Base-by-base conservation (phyloP, 2,329 filamentous ascomycete genomes). In the Pleomassaria siparia region DNA sequence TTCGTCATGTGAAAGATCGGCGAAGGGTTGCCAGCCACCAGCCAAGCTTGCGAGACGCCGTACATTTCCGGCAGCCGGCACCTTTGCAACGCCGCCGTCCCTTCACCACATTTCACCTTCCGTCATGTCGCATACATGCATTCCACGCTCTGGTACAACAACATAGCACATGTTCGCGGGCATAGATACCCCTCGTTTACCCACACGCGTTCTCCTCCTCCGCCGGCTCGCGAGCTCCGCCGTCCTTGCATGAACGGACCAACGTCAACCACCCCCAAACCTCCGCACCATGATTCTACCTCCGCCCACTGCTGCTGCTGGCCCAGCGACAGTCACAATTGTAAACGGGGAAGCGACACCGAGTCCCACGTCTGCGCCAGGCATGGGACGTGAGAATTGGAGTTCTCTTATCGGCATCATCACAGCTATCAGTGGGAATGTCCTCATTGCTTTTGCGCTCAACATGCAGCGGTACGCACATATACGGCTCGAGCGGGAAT, bases 381-480 rank as follows among this genome's bases (percentile, higher is more conserved):
- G 49, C 16, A 44, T 53, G 30, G 49, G 50, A 21, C 16, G 49
- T 21, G 72, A 72, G 51, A 70, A 70, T 54, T 97, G 92, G 91
- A 95, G 91, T 39, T 95, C 91, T 21, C 77, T 97, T 44, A 97
- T 99, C 65, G 94, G 94, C 60, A 96, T 99, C 63, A 74, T 92
- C 44, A 95, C 91, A 2, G 91, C 94, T 42, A 95, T 99, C 63
- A 81, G 87, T 43, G 94, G 94, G 46, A 99, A 99, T 64, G 77
- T 96, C 26, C 80, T 99, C 44, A 97, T 99, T 57, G 95, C 92
- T 1, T 85, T 99, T 54, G 94, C 94, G 11, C 82, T 99, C 51
- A 99, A 99, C 67, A 92, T 95, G 41, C 94, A 99, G 72, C 85
- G 94, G 56, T 97, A 97, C 69, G 92, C 94, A 26, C 94, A 99